Conservation (phyloP, 2,329 filamentous ascomycete species). For the Fusarium vanettenii region DNA sequence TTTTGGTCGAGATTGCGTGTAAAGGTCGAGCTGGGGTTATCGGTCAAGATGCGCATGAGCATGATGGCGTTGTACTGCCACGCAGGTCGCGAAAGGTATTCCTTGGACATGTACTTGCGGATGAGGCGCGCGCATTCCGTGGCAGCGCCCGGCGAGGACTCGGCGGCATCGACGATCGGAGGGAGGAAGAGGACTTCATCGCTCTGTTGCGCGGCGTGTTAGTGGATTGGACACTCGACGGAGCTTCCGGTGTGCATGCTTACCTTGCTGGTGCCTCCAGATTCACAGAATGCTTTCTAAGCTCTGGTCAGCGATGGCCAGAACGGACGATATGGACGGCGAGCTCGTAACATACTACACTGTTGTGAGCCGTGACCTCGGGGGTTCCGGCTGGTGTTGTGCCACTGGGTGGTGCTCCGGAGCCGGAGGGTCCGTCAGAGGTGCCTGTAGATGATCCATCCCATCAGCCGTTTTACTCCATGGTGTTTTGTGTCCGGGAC, state of each 20-base stretch:
- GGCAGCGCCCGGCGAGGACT: slow-evolving; percentile 89
- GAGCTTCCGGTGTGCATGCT: slow-evolving; percentile 20
- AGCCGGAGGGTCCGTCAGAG: slow-evolving; percentile 34
- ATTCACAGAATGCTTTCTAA: slow-evolving; percentile 85
- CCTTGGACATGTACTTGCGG: slow-evolving; percentile 82
- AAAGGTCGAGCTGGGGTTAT: slow-evolving; percentile 92
- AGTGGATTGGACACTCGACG: not conserved
- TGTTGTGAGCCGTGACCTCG: slow-evolving; percentile 73
- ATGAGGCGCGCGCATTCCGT: slow-evolving; percentile 83
- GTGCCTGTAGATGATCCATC: slow-evolving; percentile 20
- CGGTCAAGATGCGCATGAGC: slow-evolving; percentile 89
- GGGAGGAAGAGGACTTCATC: slow-evolving; percentile 95
- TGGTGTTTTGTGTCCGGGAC: not conserved
- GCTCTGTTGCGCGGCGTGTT: slow-evolving; percentile 61
- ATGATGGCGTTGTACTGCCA: slow-evolving; percentile 97
- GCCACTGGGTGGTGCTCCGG: slow-evolving; percentile 42
- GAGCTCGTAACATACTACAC: slow-evolving; percentile 67
- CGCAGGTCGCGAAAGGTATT: slow-evolving; percentile 73
- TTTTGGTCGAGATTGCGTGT: slow-evolving; percentile 90
- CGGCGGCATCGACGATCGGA: slow-evolving; percentile 92
- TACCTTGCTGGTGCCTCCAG: slow-evolving; percentile 70
- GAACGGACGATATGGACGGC: slow-evolving; percentile 2
- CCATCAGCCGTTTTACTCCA: slow-evolving; percentile 5
- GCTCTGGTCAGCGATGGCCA: slow-evolving; percentile 34
- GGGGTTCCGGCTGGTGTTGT: slow-evolving; percentile 66